phyloP scores from a whole-genome alignment of 495 filamentous ascomycete species.

The Podospora sp. region DNA sequence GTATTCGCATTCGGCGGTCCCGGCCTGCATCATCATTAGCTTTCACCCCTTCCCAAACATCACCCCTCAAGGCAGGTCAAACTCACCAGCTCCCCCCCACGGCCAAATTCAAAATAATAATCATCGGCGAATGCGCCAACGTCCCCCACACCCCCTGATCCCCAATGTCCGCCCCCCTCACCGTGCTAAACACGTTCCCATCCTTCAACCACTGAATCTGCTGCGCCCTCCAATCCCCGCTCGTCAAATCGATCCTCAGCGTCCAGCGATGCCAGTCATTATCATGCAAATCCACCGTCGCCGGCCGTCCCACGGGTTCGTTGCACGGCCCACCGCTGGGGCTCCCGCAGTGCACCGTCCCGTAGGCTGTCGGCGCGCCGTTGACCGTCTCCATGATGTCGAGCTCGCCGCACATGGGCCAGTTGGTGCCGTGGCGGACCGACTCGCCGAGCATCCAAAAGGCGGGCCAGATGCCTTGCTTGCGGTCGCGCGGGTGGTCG shows the following conservation, averaged over 20 bases:
- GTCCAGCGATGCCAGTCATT: slow-evolving; percentile 51
- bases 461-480: slow-evolving; percentile 57
- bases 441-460: slow-evolving; percentile 56
- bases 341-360: slow-evolving; percentile 53
- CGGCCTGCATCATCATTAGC: slow-evolving; percentile 27
- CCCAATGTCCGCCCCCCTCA: slow-evolving; percentile 45
- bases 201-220: slow-evolving; percentile 50
- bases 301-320: slow-evolving; percentile 44
- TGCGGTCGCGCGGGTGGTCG: slow-evolving; percentile 28
- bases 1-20: slow-evolving; percentile 39
- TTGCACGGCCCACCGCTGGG: slow-evolving; percentile 47
- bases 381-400: slow-evolving; percentile 58
- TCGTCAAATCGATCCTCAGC: slow-evolving; percentile 48
- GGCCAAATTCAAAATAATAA: slow-evolving; percentile 53
- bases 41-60: background rate
- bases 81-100: slow-evolving; percentile 54
- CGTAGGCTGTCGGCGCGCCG: slow-evolving; percentile 46
- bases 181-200: slow-evolving; percentile 41
- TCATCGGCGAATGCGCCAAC: slow-evolving; percentile 51
- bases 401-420: slow-evolving; percentile 55
- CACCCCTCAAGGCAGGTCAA: slow-evolving; percentile 19
- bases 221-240: slow-evolving; percentile 45
- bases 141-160: slow-evolving; percentile 49
- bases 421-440: slow-evolving; percentile 52
- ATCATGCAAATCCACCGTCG: slow-evolving; percentile 36